Evolutionary conservation across 2,329 filamentous ascomycete genomes (phyloP).

Genomic region (Microthyrium microscopicum): DNA sequence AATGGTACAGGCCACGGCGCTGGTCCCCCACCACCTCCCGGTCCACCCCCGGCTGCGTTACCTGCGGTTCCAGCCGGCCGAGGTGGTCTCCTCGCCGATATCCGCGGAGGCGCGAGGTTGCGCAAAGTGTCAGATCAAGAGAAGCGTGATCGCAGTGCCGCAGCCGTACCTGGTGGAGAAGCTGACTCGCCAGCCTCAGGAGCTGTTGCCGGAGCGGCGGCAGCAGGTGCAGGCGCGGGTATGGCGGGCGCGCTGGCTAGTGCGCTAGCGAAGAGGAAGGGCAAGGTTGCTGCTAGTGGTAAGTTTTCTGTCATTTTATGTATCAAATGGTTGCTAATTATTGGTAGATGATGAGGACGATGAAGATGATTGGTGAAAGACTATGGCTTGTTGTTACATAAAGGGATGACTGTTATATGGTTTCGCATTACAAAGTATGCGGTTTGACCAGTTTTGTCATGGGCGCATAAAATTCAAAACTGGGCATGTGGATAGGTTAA

Average conservation of each 20-base stretch:
- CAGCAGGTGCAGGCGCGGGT: conserved; percentile 19
- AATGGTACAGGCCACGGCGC: conserved; percentile 15
- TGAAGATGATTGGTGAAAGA: conserved; percentile 67
- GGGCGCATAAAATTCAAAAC: too few species aligned
- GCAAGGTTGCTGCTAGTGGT: conserved; percentile 92
- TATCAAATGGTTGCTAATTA: conserved; percentile 13
- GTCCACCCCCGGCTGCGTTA: conserved; percentile 16
- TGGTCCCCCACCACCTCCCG: conserved; percentile 24
- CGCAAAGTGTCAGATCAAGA: conserved; percentile 58
- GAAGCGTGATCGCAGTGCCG: conserved; percentile 56
- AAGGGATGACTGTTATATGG: too few species aligned
- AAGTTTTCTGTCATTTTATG: conserved; percentile 20
- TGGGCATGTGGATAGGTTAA: too few species aligned
- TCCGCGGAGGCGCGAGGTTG: conserved; percentile 47
- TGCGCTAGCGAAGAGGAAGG: conserved; percentile 71
- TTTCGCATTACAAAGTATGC: too few species aligned
- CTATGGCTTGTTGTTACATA: too few species aligned
- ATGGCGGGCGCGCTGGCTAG: conserved; percentile 48
- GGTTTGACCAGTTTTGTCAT: too few species aligned
- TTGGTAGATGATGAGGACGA: conserved; percentile 55
- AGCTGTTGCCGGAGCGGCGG: conserved; percentile 39
- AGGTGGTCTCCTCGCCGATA: conserved; percentile 45
- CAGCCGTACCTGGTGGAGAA: conserved; percentile 37
- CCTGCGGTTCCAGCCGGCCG: conserved; percentile 11
- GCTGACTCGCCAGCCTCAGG: conserved; percentile 15